These are phyloP conservation scores for Beauveria medogensis DNA, from an alignment of 2,329 filamentous ascomycete genomes.

Conservation along the genomic window DNA sequence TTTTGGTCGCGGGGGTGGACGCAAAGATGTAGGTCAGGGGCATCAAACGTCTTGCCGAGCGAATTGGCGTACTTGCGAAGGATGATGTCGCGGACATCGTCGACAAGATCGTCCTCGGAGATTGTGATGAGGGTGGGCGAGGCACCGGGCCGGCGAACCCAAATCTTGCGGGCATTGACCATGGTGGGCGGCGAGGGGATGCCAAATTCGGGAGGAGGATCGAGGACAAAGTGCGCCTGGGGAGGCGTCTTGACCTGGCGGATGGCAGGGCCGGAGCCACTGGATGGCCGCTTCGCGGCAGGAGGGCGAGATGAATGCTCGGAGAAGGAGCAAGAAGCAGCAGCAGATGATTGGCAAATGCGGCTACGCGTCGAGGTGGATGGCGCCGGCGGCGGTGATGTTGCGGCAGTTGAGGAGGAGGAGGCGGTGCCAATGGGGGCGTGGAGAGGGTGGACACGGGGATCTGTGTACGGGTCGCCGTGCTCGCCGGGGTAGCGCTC, in stretches of 20 bases:
- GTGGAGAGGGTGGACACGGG: conserved; percentile 19
- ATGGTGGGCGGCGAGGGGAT: conserved; percentile 28
- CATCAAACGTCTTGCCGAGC: conserved; percentile 78
- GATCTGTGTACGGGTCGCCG: conserved; percentile 8
- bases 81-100: conserved; percentile 89
- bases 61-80: conserved; percentile 91
- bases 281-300: background rate
- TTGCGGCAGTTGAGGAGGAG: background rate
- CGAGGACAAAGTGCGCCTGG: conserved; percentile 10
- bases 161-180: conserved; percentile 68
- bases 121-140: conserved; percentile 84
- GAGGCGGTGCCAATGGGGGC: conserved; percentile 16
- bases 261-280: conserved; percentile 21
- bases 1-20: conserved; percentile 63
- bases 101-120: conserved; percentile 81
- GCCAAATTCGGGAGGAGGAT: conserved; percentile 27
- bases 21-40: conserved; percentile 78
- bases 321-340: background rate
- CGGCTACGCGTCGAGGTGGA: background rate
- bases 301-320: background rate
- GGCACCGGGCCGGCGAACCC: conserved; percentile 81
- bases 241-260: conserved; percentile 15
- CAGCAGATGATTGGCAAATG: background rate
- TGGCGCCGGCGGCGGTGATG: background rate
- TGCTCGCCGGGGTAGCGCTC: background rate